A percentile compares a stretch with the other conserved stretches of the same genome.
Evolutionary conservation across 2,329 filamentous ascomycete species (phyloP).

Genomic region (Mollisia scopiformis): DNA sequence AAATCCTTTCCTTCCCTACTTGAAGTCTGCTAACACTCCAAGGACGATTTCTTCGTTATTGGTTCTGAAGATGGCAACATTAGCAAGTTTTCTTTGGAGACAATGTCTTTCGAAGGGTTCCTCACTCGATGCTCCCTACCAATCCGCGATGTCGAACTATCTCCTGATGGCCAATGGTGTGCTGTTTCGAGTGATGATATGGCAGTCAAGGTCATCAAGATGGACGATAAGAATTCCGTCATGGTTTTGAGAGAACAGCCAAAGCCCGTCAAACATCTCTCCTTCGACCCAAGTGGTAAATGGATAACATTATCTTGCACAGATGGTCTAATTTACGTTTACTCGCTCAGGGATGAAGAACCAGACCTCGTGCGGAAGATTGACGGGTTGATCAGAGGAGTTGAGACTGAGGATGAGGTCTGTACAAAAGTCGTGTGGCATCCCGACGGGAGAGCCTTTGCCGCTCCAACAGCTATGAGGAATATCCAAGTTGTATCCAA

Average conservation of each 20-base stretch:
- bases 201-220: slow-evolving; percentile 85
- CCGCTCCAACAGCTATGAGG: slow-evolving; percentile 77
- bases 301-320: slow-evolving; percentile 82
- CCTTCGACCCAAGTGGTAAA: slow-evolving; percentile 81
- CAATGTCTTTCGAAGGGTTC: slow-evolving; percentile 76
- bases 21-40: slow-evolving; percentile 19
- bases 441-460: slow-evolving; percentile 91
- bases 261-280: slow-evolving; percentile 87
- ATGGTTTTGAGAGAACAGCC: slow-evolving; percentile 81
- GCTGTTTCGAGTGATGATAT: slow-evolving; percentile 97
- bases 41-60: slow-evolving; percentile 83
- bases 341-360: slow-evolving; percentile 77
- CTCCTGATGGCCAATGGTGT: slow-evolving; percentile 81
- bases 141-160: slow-evolving; percentile 82
- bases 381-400: slow-evolving; percentile 79
- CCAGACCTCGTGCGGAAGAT: slow-evolving; percentile 83
- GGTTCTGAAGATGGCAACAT: slow-evolving; percentile 96
- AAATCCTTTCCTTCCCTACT: slow-evolving; percentile 16
- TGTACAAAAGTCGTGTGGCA: slow-evolving; percentile 85
- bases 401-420: slow-evolving; percentile 77
- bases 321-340: slow-evolving; percentile 88
- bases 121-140: slow-evolving; percentile 84
- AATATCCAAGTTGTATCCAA: slow-evolving; percentile 88
- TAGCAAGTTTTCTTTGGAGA: slow-evolving; percentile 83
- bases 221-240: slow-evolving; percentile 75